These are phyloP conservation scores for Vaccinium darrowii DNA, from an alignment of 148 eudicot genomes.

Conservation along the genomic window DNA sequence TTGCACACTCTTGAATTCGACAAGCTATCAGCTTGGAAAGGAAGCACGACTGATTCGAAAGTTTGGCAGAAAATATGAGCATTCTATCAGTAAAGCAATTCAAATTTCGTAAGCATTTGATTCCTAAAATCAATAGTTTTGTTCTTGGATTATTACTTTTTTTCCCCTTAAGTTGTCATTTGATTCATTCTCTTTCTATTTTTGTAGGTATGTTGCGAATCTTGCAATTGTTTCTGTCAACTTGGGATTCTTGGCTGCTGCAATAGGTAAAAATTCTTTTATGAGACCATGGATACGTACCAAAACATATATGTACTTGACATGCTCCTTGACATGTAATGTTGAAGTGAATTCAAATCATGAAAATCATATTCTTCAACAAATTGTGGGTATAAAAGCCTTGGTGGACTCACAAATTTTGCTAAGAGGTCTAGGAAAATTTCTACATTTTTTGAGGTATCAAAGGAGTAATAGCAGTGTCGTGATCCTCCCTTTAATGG, in stretches of 20 bases:
- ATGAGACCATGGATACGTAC: neutral
- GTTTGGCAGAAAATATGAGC: constrained; percentile 37
- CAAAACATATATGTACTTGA: neutral
- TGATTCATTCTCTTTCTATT: neutral
- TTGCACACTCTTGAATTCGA: constrained; percentile 37
- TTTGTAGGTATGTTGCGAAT: constrained; percentile 54
- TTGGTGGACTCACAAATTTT: neutral
- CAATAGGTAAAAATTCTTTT: constrained; percentile 49
- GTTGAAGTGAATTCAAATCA: neutral
- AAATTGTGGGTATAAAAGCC: neutral
- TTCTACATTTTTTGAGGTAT: neutral
- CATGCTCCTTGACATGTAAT: neutral
- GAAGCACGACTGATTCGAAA: constrained; percentile 43
- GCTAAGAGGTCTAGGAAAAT: neutral
- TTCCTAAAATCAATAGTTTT: neutral
- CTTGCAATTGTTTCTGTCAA: constrained; percentile 50
- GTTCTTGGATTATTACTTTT: neutral
- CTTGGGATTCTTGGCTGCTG: constrained; percentile 45
- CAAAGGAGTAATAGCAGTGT: too few relatives aligned
- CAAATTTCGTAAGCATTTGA: constrained; percentile 42
- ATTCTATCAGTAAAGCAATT: constrained; percentile 40
- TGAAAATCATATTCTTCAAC: neutral
- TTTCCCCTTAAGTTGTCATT: neutral
- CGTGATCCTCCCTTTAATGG: too few relatives aligned
- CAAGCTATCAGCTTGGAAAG: constrained; percentile 40